These are phyloP conservation scores for Ustilago nuda DNA, from an alignment of 1,284 basidiomycete species.

Conservation along the genomic window DNA sequence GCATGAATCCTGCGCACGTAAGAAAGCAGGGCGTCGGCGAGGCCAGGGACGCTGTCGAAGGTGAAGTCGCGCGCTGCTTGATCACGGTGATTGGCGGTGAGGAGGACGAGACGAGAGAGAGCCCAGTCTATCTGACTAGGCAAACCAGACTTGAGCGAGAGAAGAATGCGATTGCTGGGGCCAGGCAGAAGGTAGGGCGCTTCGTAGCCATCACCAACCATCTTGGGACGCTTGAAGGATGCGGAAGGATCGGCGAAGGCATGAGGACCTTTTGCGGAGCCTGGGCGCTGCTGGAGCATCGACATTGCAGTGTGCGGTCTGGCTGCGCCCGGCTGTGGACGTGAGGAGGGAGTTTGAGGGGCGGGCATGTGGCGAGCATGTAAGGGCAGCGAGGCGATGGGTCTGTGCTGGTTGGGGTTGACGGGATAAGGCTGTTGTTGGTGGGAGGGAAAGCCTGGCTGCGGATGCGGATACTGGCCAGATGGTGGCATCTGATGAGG, in stretches of 20 bases:
- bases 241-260: slow-evolving; percentile 11
- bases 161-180: slow-evolving; percentile 60
- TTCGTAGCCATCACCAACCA: slow-evolving; percentile 42
- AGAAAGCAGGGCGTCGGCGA: slow-evolving; percentile 57
- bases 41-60: slow-evolving; percentile 56
- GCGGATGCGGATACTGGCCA: slow-evolving; percentile 27
- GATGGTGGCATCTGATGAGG: slow-evolving; percentile 17
- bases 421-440: slow-evolving; percentile 20
- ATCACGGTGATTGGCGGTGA: slow-evolving; percentile 38
- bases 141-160: slow-evolving; percentile 64
- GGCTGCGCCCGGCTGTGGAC: slow-evolving; percentile 6
- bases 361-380: slow-evolving; percentile 34
- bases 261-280: slow-evolving; percentile 10
- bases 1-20: slow-evolving; percentile 50
- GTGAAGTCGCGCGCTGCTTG: slow-evolving; percentile 35
- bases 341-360: slow-evolving; percentile 15
- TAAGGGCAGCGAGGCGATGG: slow-evolving; percentile 31
- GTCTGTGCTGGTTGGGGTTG: slow-evolving; percentile 17
- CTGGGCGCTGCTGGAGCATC: slow-evolving; percentile 24
- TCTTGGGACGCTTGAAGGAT: slow-evolving; percentile 37
- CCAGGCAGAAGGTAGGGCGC: slow-evolving; percentile 54
- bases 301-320: slow-evolving; percentile 21
- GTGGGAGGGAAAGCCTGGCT: slow-evolving; percentile 23
- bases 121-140: slow-evolving; percentile 67
- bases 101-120: slow-evolving; percentile 50